Conservation (phyloP, 164 flowering plant genomes). For the Litsea cubeba region DNA sequence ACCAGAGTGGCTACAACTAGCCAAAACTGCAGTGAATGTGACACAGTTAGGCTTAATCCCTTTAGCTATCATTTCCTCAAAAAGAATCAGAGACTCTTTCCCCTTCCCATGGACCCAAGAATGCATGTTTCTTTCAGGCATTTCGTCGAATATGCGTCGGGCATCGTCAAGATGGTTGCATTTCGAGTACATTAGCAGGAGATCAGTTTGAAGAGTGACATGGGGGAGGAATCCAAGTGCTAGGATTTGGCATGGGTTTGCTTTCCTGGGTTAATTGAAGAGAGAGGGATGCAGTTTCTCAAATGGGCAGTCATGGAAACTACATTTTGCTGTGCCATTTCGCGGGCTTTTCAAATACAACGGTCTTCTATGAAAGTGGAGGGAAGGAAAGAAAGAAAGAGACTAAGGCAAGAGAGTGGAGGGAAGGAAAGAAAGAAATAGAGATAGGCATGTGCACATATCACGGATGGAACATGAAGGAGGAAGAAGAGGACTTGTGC, state of each 20-base stretch:
- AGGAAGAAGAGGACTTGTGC: no score
- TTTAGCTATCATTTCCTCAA: constrained; percentile 34
- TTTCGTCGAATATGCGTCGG: constrained; percentile 36
- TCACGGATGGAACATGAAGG: no score
- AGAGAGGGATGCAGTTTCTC: constrained; percentile 23
- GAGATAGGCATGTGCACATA: no score
- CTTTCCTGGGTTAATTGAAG: constrained; percentile 26
- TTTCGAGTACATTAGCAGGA: constrained; percentile 37
- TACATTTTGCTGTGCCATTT: constrained; percentile 14
- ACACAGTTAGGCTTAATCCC: constrained; percentile 42
- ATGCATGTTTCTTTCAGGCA: constrained; percentile 42
- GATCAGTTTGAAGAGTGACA: constrained; percentile 46
- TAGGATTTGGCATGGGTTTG: constrained; percentile 39
- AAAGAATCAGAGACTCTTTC: constrained; percentile 36
- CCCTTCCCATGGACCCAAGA: constrained; percentile 61
- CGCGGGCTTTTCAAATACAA: not conserved
- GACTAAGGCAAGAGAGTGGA: no score
- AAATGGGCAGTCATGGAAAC: constrained; percentile 31
- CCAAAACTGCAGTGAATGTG: constrained; percentile 47
- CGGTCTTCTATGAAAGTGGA: not conserved
- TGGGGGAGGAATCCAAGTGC: constrained; percentile 28
- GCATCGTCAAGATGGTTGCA: constrained; percentile 29
- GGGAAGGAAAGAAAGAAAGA: no score
- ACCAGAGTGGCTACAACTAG: constrained; percentile 58
- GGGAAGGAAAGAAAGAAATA: no score